These are phyloP conservation scores for Bertia moriformis DNA, from an alignment of 2,329 filamentous ascomycete species.

Conservation along the genomic window DNA sequence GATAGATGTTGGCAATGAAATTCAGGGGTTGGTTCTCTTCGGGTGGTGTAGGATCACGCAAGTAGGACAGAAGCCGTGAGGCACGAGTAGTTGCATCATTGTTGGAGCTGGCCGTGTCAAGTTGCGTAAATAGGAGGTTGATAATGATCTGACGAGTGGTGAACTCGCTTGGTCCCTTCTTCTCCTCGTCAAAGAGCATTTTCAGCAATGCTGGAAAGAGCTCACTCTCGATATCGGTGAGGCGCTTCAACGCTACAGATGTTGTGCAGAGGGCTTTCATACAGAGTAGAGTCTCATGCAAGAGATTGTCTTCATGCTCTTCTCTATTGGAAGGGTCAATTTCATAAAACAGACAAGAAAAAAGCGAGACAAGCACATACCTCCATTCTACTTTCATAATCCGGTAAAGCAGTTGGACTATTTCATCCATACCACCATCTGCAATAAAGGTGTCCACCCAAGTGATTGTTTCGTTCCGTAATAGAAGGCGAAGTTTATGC, in stretches of 20 bases:
- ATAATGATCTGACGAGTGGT: constrained; percentile 50
- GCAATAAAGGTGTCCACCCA: constrained; percentile 54
- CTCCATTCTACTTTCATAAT: constrained; percentile 57
- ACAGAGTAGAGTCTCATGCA: constrained; percentile 52
- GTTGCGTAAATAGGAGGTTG: constrained; percentile 36
- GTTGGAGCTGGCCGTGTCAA: constrained; percentile 26
- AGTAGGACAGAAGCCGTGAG: constrained; percentile 36
- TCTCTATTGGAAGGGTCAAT: not conserved
- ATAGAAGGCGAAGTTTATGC: constrained; percentile 49
- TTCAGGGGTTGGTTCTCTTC: constrained; percentile 41
- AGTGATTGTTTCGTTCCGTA: constrained; percentile 52
- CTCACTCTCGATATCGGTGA: constrained; percentile 39
- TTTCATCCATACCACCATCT: constrained; percentile 49
- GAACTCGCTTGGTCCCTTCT: constrained; percentile 57
- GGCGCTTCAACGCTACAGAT: constrained; percentile 40
- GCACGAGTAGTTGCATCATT: constrained; percentile 30
- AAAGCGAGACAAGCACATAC: constrained; percentile 13
- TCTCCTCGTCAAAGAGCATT: constrained; percentile 57
- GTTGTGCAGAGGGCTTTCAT: constrained; percentile 56
- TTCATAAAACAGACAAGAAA: not conserved
- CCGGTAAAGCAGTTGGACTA: constrained; percentile 45
- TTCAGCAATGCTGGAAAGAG: constrained; percentile 47
- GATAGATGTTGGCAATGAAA: constrained; percentile 52
- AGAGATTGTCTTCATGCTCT: constrained; percentile 44
- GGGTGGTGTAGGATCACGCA: constrained; percentile 39